Evolutionary conservation across 805 yeast species (phyloP).

Genomic region (Yamadazyma kitorensis): DNA sequence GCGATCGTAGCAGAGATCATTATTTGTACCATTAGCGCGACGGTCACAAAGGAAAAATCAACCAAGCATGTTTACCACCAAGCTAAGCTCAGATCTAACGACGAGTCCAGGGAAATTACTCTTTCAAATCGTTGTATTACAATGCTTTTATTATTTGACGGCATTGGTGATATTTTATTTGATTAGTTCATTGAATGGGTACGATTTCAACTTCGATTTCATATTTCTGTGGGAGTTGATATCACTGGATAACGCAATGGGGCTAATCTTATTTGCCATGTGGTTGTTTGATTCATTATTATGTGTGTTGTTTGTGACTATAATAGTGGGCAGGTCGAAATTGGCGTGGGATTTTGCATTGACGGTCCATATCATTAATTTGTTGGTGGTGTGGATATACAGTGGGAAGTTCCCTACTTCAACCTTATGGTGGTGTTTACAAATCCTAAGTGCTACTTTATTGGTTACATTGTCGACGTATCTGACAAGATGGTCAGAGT

Average conservation of each 20-base stretch:
- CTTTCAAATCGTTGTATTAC: constrained; percentile 74
- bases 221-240: constrained; percentile 79
- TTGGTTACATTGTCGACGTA: constrained; percentile 84
- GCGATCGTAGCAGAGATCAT: too few species aligned
- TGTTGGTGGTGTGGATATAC: constrained; percentile 64
- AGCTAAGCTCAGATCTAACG: constrained; percentile 6
- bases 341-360: constrained; percentile 95
- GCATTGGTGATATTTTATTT: constrained; percentile 66
- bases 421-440: constrained; percentile 83
- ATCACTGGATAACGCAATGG: constrained; percentile 72
- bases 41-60: too few species aligned
- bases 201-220: constrained; percentile 64
- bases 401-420: constrained; percentile 67
- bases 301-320: constrained; percentile 78
- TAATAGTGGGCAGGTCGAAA: constrained; percentile 89
- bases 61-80: constrained; percentile 5
- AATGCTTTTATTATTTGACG: constrained; percentile 71
- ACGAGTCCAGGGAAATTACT: constrained; percentile 32
- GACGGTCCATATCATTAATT: constrained; percentile 83
- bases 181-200: constrained; percentile 68
- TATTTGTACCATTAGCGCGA: too few species aligned
- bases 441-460: constrained; percentile 60
- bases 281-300: constrained; percentile 85
- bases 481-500: constrained; percentile 88
- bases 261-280: constrained; percentile 65